Percentiles rank a stretch among this genome's conserved stretches.
These are phyloP conservation scores for Diplosphaera chodatii DNA, from an alignment of 139 green algal genomes.

Conservation along the genomic window DNA sequence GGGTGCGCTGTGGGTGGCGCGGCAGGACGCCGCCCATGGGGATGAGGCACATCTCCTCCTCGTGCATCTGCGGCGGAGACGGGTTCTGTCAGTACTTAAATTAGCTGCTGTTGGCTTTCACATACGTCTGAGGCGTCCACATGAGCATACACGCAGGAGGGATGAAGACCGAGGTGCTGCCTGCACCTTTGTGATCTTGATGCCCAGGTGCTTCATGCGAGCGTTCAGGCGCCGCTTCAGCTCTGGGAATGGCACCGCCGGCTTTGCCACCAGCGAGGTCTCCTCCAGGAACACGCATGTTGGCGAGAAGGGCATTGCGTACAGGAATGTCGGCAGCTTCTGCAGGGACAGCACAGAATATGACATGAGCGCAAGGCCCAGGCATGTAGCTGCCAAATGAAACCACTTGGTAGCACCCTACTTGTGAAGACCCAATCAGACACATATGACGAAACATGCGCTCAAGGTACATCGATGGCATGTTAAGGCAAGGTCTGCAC, in stretches of 20 bases:
- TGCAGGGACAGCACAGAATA: not conserved
- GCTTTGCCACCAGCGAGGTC: constrained; percentile 88
- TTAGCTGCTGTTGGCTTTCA: too few species aligned
- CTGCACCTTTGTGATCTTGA: constrained; percentile 53
- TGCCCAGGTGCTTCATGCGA: constrained; percentile 66
- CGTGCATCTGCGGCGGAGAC: constrained; percentile 43
- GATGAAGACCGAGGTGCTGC: too few species aligned
- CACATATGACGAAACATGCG: too few species aligned
- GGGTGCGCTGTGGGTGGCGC: constrained; percentile 81
- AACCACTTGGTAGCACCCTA: too few species aligned
- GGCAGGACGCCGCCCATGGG: constrained; percentile 97
- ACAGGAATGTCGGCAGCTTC: constrained; percentile 92
- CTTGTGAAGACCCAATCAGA: too few species aligned
- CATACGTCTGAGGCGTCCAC: too few species aligned
- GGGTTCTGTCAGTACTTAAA: too few species aligned
- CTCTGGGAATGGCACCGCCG: constrained; percentile 82
- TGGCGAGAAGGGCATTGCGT: constrained; percentile 95
- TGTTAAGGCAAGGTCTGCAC: not conserved
- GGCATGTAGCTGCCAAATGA: too few species aligned
- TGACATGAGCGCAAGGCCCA: too few species aligned
- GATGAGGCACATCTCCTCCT: constrained; percentile 98
- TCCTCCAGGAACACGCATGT: constrained; percentile 91
- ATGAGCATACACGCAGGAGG: too few species aligned
- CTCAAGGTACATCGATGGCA: too few species aligned
- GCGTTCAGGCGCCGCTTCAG: constrained; percentile 82